Percentiles rank a stretch among this genome's conserved stretches.
These are phyloP conservation scores for Candida pseudoglaebosa DNA, from an alignment of 805 yeast species.

Conservation along the genomic window DNA sequence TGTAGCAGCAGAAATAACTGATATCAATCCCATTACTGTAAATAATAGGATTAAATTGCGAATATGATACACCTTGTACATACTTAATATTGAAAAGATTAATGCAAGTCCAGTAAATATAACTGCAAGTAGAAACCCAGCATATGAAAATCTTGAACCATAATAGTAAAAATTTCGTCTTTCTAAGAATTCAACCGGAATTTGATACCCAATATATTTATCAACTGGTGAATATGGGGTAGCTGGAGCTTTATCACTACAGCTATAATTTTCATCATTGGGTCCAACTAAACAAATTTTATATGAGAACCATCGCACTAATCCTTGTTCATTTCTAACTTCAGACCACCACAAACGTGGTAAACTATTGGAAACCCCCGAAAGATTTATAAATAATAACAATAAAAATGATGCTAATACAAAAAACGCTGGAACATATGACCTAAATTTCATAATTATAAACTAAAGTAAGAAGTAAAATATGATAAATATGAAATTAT, in stretches of 20 bases:
- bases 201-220: slow-evolving; percentile 15
- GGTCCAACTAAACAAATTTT: slow-evolving; percentile 17
- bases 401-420: slow-evolving; percentile 19
- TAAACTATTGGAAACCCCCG: slow-evolving; percentile 20
- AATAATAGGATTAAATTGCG: slow-evolving; percentile 6
- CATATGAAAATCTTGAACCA: slow-evolving; percentile 48
- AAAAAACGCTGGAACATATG: slow-evolving; percentile 21
- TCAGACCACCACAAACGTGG: slow-evolving; percentile 12
- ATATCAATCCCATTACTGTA: slow-evolving; percentile 32
- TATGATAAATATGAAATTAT: no score
- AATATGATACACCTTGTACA: slow-evolving; percentile 3
- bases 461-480: no score
- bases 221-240: slow-evolving; percentile 30
- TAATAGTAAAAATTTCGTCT: slow-evolving; percentile 56
- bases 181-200: slow-evolving; percentile 48
- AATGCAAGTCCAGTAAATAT: slow-evolving; percentile 54
- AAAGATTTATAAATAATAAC: slow-evolving; percentile 23
- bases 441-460: slow-evolving; percentile 16
- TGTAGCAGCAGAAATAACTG: slow-evolving; percentile 43
- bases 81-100: slow-evolving; percentile 29
- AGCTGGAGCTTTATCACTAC: slow-evolving; percentile 20
- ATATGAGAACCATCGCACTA: slow-evolving; percentile 28
- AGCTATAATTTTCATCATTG: slow-evolving; percentile 15
- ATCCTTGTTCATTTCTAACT: slow-evolving; percentile 25
- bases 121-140: slow-evolving; percentile 47